These are phyloP conservation scores for Begonia loranthoides DNA, from an alignment of 306 rosid species.

Conservation along the genomic window DNA sequence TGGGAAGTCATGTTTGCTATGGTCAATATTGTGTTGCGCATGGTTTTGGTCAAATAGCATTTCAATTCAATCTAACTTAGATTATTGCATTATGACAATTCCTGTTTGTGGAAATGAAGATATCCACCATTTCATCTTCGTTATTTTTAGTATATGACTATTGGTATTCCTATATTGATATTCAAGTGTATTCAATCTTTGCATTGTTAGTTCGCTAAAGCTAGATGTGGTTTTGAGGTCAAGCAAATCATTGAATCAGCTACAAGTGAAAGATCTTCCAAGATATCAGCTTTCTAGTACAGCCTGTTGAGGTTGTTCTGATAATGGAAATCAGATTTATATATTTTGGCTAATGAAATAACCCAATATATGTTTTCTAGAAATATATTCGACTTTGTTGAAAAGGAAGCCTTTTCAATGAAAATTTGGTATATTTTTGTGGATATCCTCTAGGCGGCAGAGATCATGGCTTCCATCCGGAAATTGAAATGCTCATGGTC, in stretches of 20 bases:
- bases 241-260: neutral
- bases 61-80: too few species aligned
- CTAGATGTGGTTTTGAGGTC: neutral
- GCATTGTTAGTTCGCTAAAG: neutral
- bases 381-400: neutral
- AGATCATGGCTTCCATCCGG: slow-evolving; percentile 46
- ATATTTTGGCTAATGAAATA: neutral
- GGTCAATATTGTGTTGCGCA: too few species aligned
- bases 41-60: too few species aligned
- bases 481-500: slow-evolving; percentile 68
- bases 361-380: neutral
- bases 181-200: too few species aligned
- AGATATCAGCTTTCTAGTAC: neutral
- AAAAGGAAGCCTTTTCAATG: neutral
- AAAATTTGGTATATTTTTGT: neutral
- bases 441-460: neutral
- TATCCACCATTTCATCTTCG: too few species aligned
- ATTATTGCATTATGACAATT: too few species aligned
- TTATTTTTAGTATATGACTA: too few species aligned
- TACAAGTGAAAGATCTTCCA: neutral
- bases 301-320: neutral
- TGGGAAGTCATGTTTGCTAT: too few species aligned
- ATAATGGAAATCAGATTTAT: neutral
- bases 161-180: too few species aligned
- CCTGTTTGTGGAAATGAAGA: too few species aligned